phyloP scores from a whole-genome alignment of 2,329 filamentous ascomycete genomes.

The Hirsutella rhossiliensis region DNA sequence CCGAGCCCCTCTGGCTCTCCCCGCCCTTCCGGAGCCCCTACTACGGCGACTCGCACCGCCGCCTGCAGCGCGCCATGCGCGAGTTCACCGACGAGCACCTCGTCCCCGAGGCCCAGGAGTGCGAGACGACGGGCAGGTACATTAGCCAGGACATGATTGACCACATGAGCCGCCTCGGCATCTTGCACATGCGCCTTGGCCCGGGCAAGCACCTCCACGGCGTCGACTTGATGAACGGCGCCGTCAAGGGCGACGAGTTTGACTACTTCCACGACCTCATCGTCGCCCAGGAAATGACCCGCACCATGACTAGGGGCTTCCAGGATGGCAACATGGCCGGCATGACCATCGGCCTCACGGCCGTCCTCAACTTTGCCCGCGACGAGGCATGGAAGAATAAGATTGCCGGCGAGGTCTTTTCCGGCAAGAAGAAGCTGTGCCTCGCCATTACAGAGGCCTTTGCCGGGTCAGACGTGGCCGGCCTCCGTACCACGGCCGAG shows the following conservation, averaged over 20 bases:
- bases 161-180: constrained; percentile 57
- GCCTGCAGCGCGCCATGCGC: constrained; percentile 56
- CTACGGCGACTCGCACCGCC: constrained; percentile 62
- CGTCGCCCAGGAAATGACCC: constrained; percentile 58
- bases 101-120: constrained; percentile 61
- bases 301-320: constrained; percentile 66
- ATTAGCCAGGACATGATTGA: constrained; percentile 65
- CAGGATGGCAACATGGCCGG: constrained; percentile 81
- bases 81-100: constrained; percentile 62
- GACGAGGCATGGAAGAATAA: constrained; percentile 53
- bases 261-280: constrained; percentile 83
- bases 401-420: constrained; percentile 61
- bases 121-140: constrained; percentile 61
- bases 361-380: constrained; percentile 66
- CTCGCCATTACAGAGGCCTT: constrained; percentile 84
- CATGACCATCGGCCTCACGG: constrained; percentile 73
- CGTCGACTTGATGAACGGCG: constrained; percentile 54
- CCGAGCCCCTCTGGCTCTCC: constrained; percentile 72
- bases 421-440: constrained; percentile 78
- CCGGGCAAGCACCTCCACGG: constrained; percentile 74
- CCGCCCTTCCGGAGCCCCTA: constrained; percentile 69
- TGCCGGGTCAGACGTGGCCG: constrained; percentile 68
- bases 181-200: constrained; percentile 73
- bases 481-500: constrained; percentile 64
- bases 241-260: constrained; percentile 65